A percentile compares a stretch with the other conserved stretches of the same genome.
These are phyloP conservation scores for Leucaena leucocephala DNA, from an alignment of 306 rosid species.

Conservation along the genomic window DNA sequence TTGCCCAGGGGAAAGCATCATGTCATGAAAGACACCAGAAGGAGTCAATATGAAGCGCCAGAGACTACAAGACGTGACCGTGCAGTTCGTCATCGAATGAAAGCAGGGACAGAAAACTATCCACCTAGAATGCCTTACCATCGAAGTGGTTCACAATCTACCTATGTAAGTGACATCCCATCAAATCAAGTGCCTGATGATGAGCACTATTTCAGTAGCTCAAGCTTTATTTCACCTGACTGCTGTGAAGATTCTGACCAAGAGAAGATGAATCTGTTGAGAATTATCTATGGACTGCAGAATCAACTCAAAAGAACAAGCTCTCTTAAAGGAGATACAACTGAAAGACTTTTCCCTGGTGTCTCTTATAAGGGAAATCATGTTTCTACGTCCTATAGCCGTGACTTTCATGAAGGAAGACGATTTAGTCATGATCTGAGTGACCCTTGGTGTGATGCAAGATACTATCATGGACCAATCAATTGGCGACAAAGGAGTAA, in stretches of 20 bases:
- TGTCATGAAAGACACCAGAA: conserved; percentile 39
- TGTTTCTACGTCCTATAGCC: conserved; percentile 42
- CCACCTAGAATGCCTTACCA: conserved; percentile 46
- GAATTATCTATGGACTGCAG: conserved; percentile 67
- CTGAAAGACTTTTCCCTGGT: conserved; percentile 46
- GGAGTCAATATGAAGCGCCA: conserved; percentile 45
- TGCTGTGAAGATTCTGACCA: conserved; percentile 46
- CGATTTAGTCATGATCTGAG: conserved; percentile 46
- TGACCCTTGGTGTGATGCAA: conserved; percentile 46
- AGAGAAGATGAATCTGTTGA: conserved; percentile 63
- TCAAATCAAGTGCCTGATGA: conserved; percentile 45
- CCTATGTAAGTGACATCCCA: conserved; percentile 49
- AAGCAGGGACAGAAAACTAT: conserved; percentile 50
- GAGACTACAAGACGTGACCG: conserved; percentile 48
- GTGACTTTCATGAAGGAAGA: conserved; percentile 43
- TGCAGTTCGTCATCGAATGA: conserved; percentile 41
- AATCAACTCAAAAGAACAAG: conserved; percentile 54
- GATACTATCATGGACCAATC: conserved; percentile 44
- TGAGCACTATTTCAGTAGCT: conserved; percentile 40
- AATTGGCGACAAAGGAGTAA: conserved; percentile 45
- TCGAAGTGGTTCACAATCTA: conserved; percentile 39
- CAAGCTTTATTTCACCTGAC: conserved; percentile 54
- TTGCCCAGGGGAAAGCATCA: conserved; percentile 45
- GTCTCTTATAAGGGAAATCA: conserved; percentile 45
- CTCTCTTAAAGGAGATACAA: conserved; percentile 39